Evolutionary conservation across 176 grass and related monocot species (phyloP), one percentile per base, ranked within the genome.

Genomic region (Musa troglodytarum): DNA sequence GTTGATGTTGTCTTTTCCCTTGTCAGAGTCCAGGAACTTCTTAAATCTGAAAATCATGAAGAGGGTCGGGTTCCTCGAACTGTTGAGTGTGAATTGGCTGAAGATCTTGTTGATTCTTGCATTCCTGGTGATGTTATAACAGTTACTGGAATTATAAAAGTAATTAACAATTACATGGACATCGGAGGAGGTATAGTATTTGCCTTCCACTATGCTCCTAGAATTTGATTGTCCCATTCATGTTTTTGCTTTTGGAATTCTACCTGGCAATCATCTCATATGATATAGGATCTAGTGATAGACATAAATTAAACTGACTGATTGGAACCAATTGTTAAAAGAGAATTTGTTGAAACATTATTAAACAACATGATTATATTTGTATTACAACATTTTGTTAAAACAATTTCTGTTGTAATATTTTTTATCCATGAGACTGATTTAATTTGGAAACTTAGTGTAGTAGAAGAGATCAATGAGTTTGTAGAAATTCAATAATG

Each of bases 71-170:
- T 93, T 23, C 90, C 94, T 63, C 65, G 94, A 29, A 98, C 85
- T 16, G 62, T 98, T 68, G 94, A 97, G 26, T 98, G 94, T 80
- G 94, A 98, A 72, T 80, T 98, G 73, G 85, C 84, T 61, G 88
- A 98, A 78, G 94, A 98, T 82, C 90, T 98, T 49, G 94, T 98
- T 52, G 90, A 98, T 81, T 98, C 86, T 80, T 98, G 94, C 80
- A 91, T 98, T 65, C 94, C 94, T 80, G 94, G 94, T 79, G 94
- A 98, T 54, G 73, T 87, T 19, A 78, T 98, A 81, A 98, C 80
- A 0, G 90, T 93, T 51, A 89, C 84, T 53, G 94, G 88, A 76
- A 91, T 98, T 65, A 91, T 98, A 22, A 98, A 98, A 87, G 88
- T 89, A 69, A 75, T 98, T 29, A 98, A 93, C 78, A 93, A 89